phyloP scores from a whole-genome alignment of 2,329 filamentous ascomycete species.

The Ascosphaera apis region DNA sequence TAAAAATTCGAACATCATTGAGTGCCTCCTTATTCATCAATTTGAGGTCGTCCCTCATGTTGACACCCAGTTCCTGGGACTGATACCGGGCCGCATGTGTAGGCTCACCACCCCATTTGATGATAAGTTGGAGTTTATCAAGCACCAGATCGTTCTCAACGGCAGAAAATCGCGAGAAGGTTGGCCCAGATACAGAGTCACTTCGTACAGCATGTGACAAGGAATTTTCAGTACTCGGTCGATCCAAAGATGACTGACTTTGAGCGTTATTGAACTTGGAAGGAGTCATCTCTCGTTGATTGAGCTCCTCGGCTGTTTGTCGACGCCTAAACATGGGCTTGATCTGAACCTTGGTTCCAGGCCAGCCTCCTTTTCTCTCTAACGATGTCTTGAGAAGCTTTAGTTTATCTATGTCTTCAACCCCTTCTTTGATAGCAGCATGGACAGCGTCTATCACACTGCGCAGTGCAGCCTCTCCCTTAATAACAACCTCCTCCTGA shows the following conservation, averaged over 20 bases:
- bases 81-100: constrained; percentile 95
- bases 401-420: constrained; percentile 77
- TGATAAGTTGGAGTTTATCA: constrained; percentile 90
- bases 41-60: constrained; percentile 84
- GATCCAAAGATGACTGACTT: constrained; percentile 8
- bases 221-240: constrained; percentile 29
- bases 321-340: constrained; percentile 97
- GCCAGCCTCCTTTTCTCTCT: constrained; percentile 79
- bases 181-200: constrained; percentile 72
- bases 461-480: constrained; percentile 68
- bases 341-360: constrained; percentile 94
- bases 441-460: constrained; percentile 81
- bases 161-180: constrained; percentile 81
- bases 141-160: constrained; percentile 80
- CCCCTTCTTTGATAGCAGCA: constrained; percentile 48
- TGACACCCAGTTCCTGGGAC: constrained; percentile 79
- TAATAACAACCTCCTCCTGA: constrained; percentile 83
- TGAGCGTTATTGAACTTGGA: constrained; percentile 6
- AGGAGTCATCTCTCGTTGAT: constrained; percentile 31
- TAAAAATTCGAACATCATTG: constrained; percentile 84
- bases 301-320: too few relatives aligned
- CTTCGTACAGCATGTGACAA: too few relatives aligned
- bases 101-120: constrained; percentile 97
- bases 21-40: constrained; percentile 81
- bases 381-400: constrained; percentile 64